phyloP scores from a whole-genome alignment of 1,139 yeast species.

The Lodderomyces margitis region DNA sequence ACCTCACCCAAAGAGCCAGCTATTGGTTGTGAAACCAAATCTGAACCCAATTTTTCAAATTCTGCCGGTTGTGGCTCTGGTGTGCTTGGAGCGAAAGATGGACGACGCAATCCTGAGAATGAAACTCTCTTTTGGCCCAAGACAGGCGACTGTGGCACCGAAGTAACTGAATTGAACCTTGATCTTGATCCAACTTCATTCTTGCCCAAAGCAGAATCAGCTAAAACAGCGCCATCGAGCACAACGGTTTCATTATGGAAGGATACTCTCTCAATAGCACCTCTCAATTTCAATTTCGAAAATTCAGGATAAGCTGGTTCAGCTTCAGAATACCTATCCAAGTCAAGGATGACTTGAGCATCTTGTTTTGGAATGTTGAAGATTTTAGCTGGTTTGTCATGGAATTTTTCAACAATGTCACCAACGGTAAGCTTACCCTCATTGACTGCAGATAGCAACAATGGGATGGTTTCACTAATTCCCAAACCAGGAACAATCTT shows the following conservation, averaged over 20 bases:
- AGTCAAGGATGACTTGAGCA: conserved; percentile 75
- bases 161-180: conserved; percentile 40
- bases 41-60: conserved; percentile 63
- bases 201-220: conserved; percentile 55
- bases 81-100: conserved; percentile 38
- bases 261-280: conserved; percentile 86
- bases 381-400: conserved; percentile 77
- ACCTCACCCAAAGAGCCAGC: conserved; percentile 67
- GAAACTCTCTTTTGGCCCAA: conserved; percentile 48
- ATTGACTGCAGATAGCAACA: conserved; percentile 76
- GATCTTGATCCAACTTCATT: conserved; percentile 45
- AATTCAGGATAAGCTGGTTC: conserved; percentile 54
- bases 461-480: conserved; percentile 75
- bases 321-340: conserved; percentile 61
- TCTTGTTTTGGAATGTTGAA: conserved; percentile 83
- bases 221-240: conserved; percentile 73
- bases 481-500: conserved; percentile 71
- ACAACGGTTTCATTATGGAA: conserved; percentile 77
- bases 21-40: conserved; percentile 74
- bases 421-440: conserved; percentile 69
- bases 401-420: conserved; percentile 72
- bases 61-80: conserved; percentile 35
- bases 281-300: conserved; percentile 52
- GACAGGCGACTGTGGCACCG: conserved; percentile 47
- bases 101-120: conserved; percentile 42